phyloP scores from a whole-genome alignment of 192 early-diverging fungal species.

The Phlyctochytrium planicorne region DNA sequence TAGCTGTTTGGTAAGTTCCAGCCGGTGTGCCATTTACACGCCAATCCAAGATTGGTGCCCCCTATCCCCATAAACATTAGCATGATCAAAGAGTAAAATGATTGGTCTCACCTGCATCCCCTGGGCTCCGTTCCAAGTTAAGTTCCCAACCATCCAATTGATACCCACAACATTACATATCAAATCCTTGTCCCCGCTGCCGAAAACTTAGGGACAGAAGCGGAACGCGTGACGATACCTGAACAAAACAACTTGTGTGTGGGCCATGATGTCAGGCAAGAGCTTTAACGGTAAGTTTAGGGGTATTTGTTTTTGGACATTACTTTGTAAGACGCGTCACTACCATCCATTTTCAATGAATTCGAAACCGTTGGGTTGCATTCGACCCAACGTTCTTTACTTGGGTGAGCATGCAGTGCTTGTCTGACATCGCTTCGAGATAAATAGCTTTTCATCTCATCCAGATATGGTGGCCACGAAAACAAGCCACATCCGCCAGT shows the following conservation, averaged over 20 bases:
- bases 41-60: constrained; percentile 47
- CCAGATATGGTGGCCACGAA: constrained; percentile 45
- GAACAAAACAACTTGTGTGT: constrained; percentile 60
- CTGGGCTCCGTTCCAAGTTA: constrained; percentile 62
- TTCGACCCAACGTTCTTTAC: constrained; percentile 55
- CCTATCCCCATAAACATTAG: constrained; percentile 23
- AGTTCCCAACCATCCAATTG: constrained; percentile 59
- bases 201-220: background rate
- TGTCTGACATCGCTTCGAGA: constrained; percentile 44
- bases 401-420: constrained; percentile 56
- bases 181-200: constrained; percentile 74
- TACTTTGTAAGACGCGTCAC: no score
- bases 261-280: constrained; percentile 57
- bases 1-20: constrained; percentile 48
- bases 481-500: constrained; percentile 51
- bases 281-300: constrained; percentile 71
- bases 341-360: constrained; percentile 47
- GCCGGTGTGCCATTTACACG: constrained; percentile 37
- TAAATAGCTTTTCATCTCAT: constrained; percentile 39
- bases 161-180: constrained; percentile 80
- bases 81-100: background rate
- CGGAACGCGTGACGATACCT: constrained; percentile 41
- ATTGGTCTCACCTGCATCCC: constrained; percentile 62
- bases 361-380: constrained; percentile 52
- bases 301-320: no score